Base-by-base conservation (phyloP, 1,139 yeast genomes). In the Starmera stellimalicola region DNA sequence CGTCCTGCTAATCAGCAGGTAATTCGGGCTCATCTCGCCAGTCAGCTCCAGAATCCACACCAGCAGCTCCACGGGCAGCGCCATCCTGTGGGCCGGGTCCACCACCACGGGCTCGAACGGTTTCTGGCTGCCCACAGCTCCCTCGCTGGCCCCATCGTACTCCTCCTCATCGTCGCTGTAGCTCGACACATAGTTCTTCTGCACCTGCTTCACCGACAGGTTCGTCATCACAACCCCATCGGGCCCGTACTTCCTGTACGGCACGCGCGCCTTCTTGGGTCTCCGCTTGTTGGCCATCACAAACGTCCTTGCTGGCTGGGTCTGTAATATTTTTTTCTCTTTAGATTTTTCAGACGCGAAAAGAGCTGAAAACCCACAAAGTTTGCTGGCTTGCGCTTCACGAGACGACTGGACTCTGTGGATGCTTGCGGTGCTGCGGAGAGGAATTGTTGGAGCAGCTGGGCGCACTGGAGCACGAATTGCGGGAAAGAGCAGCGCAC, bases 211-310 rank as follows among this genome's bases (percentile, higher is more conserved):
- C 25, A 22, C 7, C 6, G 25, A 22, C 25, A 22, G 5, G 8
- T 22, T 22, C 5, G 25, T 22, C 5, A 22, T n/a, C 2, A 22
- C 25, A n/a, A 22, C 67, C 20, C 70, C 65, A 26, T 80, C 77
- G 43, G 83, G 85, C 12, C 79, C 83, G 55, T 80, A 81, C 58
- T 79, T 71, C 60, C 77, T 69, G 58, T 82, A 85, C 29, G 91
- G 82, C 48, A 80, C 76, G 54, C 79, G 76, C 37, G 70, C 64
- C 65, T 85, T 79, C 64, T 81, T 81, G 12, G 95, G 87, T 55
- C 95, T 68, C 52, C 88, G 61, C 58, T 85, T 85, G 57, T 85
- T 85, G 31, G 87, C 94, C 75, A 85, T 85, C n/a, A n/a, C n/a
- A n/a, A n/a, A n/a, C n/a, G n/a, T n/a, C n/a, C n/a, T n/a, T n/a